Conservation (phyloP, 2,329 filamentous ascomycete species). For the Trichoderma simmonsii region DNA sequence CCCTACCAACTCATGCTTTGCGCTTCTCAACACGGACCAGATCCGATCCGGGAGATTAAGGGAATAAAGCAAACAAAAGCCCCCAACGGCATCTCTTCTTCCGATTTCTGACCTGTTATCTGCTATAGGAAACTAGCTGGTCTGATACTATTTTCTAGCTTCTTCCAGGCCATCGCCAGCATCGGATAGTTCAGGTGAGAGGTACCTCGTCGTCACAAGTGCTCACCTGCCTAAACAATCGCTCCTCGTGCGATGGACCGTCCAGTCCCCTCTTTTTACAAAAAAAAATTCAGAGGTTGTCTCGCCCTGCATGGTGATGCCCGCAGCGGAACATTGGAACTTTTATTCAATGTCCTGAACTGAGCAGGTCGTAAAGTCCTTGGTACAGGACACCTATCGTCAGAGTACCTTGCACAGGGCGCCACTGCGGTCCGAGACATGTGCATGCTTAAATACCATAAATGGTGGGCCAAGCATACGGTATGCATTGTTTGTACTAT, state of each 20-base stretch:
- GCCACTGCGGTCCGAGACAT: not conserved
- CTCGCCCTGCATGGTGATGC: not conserved
- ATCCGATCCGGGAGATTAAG: not conserved
- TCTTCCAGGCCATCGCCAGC: not conserved
- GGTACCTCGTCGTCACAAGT: not conserved
- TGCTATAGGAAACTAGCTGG: too few relatives aligned
- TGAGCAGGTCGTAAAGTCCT: not conserved
- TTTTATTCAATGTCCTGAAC: not conserved
- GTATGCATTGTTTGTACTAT: not conserved
- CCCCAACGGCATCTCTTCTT: not conserved
- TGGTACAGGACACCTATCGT: not conserved
- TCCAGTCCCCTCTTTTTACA: not conserved
- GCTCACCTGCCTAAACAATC: conserved; percentile 15
- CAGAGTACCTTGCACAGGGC: not conserved
- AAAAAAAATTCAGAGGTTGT: not conserved
- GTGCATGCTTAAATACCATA: not conserved
- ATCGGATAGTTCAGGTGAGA: not conserved
- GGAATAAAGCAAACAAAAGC: not conserved
- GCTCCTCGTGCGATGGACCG: not conserved
- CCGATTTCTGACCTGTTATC: not conserved
- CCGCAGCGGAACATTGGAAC: not conserved
- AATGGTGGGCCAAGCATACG: not conserved
- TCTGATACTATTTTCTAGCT: not conserved
- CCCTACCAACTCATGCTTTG: not conserved
- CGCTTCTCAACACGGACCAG: not conserved